These are phyloP conservation scores for Hypoxylon intermedium DNA, from an alignment of 495 filamentous ascomycete genomes.

Conservation along the genomic window DNA sequence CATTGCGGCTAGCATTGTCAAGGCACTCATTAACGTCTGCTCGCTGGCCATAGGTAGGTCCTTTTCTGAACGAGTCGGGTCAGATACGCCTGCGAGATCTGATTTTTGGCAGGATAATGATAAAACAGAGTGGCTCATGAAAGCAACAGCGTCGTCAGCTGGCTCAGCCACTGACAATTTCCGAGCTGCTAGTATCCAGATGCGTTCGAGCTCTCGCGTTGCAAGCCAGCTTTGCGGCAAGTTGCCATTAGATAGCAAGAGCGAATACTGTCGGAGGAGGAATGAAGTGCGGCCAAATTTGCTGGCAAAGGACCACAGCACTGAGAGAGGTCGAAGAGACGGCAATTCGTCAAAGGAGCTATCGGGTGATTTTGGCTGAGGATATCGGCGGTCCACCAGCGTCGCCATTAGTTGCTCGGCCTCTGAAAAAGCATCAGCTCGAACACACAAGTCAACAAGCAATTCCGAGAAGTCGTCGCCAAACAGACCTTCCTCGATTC, in stretches of 20 bases:
- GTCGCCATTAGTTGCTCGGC: slow-evolving; percentile 49
- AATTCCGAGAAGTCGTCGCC: slow-evolving; percentile 47
- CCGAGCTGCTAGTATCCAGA: slow-evolving; percentile 48
- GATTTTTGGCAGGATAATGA: slow-evolving; percentile 42
- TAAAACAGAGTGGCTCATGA: slow-evolving; percentile 45
- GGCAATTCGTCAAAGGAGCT: slow-evolving; percentile 34
- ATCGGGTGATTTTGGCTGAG: slow-evolving; percentile 43
- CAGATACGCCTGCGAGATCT: not conserved
- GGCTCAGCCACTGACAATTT: slow-evolving; percentile 37
- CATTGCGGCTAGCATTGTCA: slow-evolving; percentile 47
- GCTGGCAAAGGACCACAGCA: slow-evolving; percentile 39
- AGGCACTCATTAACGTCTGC: slow-evolving; percentile 45
- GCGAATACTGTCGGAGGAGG: slow-evolving; percentile 45
- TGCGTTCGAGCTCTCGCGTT: slow-evolving; percentile 44
- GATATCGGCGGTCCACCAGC: slow-evolving; percentile 45
- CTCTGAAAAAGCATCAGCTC: slow-evolving; percentile 48
- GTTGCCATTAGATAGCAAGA: slow-evolving; percentile 41
- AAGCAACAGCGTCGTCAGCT: slow-evolving; percentile 45
- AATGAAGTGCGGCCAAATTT: slow-evolving; percentile 38
- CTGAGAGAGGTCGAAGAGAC: slow-evolving; percentile 38
- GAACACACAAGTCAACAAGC: slow-evolving; percentile 52
- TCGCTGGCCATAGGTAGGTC: slow-evolving; percentile 29
- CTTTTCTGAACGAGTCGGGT: slow-evolving; percentile 31
- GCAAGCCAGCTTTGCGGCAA: slow-evolving; percentile 56
- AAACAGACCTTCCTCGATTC: slow-evolving; percentile 38